A percentile compares a stretch with the other conserved stretches of the same genome.
These are phyloP conservation scores for Crithidia thermophila DNA, from an alignment of 208 protist species.

Conservation along the genomic window DNA sequence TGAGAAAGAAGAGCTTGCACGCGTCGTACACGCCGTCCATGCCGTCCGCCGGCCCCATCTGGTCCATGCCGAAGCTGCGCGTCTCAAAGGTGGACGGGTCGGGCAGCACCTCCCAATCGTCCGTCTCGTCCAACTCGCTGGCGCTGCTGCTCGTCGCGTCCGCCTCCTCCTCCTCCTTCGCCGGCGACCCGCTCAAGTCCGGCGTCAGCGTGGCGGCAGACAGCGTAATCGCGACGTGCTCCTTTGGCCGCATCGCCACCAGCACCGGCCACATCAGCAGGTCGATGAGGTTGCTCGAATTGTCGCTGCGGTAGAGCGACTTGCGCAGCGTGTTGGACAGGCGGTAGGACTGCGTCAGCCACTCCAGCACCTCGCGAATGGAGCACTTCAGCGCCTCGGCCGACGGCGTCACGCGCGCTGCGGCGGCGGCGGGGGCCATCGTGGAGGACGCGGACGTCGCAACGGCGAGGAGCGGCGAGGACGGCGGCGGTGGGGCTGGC, in stretches of 20 bases:
- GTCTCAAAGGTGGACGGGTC: constrained; percentile 26
- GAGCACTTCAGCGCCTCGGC: constrained; percentile 21
- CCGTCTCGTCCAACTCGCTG: constrained; percentile 33
- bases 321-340: constrained; percentile 31
- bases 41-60: constrained; percentile 25
- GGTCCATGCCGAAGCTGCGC: constrained; percentile 52
- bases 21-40: constrained; percentile 53
- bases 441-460: too few relatives aligned
- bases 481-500: too few relatives aligned
- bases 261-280: constrained; percentile 51
- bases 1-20: constrained; percentile 44
- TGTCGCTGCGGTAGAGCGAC: constrained; percentile 47
- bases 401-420: constrained; percentile 16
- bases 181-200: neutral
- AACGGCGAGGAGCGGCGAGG: too few relatives aligned
- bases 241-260: constrained; percentile 16
- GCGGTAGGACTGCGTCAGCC: constrained; percentile 42
- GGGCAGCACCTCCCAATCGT: constrained; percentile 42
- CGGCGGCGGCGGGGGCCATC: too few relatives aligned
- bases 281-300: constrained; percentile 44
- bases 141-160: neutral
- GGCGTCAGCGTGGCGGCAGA: neutral
- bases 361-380: constrained; percentile 43
- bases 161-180: neutral
- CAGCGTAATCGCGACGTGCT: neutral